These are phyloP conservation scores for Mixia osmundae DNA, from an alignment of 1,284 basidiomycete genomes.

Conservation along the genomic window DNA sequence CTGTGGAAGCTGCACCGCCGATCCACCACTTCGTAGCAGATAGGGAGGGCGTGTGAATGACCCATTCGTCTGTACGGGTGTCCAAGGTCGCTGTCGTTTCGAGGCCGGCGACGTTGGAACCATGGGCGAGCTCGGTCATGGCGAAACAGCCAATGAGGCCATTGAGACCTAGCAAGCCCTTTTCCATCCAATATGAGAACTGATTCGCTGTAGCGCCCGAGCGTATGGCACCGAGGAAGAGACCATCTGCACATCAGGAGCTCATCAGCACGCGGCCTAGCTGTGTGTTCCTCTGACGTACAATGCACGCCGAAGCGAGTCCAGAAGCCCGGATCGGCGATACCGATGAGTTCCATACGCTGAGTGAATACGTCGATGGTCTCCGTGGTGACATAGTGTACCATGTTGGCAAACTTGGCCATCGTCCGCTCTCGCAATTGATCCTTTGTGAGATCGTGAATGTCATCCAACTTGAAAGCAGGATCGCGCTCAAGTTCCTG, in stretches of 20 bases:
- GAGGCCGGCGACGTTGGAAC: constrained; percentile 33
- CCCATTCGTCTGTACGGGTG: constrained; percentile 29
- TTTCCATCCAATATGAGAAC: constrained; percentile 31
- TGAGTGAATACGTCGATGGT: constrained; percentile 27
- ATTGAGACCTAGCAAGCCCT: constrained; percentile 30
- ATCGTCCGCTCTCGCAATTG: constrained; percentile 29
- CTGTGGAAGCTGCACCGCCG: constrained; percentile 32
- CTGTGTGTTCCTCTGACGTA: too few species aligned
- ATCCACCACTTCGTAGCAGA: constrained; percentile 35
- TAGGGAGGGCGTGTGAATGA: constrained; percentile 31
- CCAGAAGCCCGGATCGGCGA: constrained; percentile 32
- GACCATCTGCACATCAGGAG: too few species aligned
- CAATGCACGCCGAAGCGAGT: constrained; percentile 30
- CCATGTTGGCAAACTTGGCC: constrained; percentile 23
- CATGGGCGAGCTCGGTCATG: constrained; percentile 30
- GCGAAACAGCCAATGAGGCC: constrained; percentile 34
- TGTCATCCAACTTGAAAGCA: constrained; percentile 30
- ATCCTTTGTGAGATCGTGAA: constrained; percentile 32
- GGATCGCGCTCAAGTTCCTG: constrained; percentile 20
- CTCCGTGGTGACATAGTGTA: constrained; percentile 27
- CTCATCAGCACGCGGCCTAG: too few species aligned
- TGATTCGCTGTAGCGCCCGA: constrained; percentile 21
- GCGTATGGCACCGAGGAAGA: constrained; percentile 24
- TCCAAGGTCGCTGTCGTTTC: constrained; percentile 35
- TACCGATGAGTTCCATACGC: constrained; percentile 28